A percentile compares a stretch with the other conserved stretches of the same genome.
Evolutionary conservation across 179 eudicot species (phyloP).

Genomic region (Amaranthus tricolor): DNA sequence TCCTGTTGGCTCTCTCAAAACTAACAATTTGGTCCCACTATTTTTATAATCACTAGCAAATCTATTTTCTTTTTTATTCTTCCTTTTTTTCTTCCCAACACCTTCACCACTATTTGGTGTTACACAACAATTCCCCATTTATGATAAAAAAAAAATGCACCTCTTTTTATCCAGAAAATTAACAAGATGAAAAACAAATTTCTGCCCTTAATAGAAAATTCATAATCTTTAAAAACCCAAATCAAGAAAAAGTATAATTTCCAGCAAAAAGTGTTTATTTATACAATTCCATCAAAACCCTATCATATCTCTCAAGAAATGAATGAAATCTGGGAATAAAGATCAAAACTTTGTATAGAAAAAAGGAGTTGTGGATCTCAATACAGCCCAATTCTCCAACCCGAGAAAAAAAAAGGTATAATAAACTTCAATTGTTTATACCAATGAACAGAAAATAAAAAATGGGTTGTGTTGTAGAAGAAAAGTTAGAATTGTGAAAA

Average conservation of each 20-base stretch:
- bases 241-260: background rate
- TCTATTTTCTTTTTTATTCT: slow-evolving; percentile 47
- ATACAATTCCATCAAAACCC: background rate
- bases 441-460: background rate
- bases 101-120: slow-evolving; percentile 40
- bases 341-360: background rate
- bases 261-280: background rate
- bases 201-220: background rate
- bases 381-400: background rate
- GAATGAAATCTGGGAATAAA: background rate
- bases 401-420: background rate
- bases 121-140: slow-evolving; percentile 88
- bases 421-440: background rate
- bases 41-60: slow-evolving; percentile 30
- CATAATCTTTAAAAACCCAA: background rate
- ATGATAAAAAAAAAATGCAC: background rate
- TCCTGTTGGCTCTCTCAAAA: slow-evolving; percentile 75
- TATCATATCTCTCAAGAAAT: background rate
- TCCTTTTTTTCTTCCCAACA: slow-evolving; percentile 39
- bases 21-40: slow-evolving; percentile 44
- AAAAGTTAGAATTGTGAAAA: background rate
- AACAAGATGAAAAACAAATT: background rate
- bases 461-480: background rate
- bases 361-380: slow-evolving; percentile 4
- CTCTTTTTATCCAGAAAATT: background rate